Base-by-base conservation (phyloP, 176 grass and related monocot genomes). In the Puya raimondii region DNA sequence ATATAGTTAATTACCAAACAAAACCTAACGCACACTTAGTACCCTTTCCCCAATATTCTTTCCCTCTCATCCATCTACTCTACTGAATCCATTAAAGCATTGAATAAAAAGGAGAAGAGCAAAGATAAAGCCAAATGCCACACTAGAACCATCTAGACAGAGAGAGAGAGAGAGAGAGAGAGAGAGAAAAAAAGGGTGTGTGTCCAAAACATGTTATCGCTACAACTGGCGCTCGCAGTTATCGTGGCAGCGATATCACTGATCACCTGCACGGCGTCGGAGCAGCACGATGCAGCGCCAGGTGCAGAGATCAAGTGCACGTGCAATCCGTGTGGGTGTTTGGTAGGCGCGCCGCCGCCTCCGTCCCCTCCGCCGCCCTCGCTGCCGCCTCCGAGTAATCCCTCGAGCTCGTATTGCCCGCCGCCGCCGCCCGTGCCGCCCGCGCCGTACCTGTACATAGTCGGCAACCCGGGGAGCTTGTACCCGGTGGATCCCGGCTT, bases 401-500 rank as follows among this genome's bases (percentile, higher is more conserved):
- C 85, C 10, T 70, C 70, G 2, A 70, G 47, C 2, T 64, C 70
- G 0, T 11, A 51, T 17, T 83, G 53, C 63, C 83, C 80, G 51
- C 87, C 87, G 33, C 80, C 87, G 2, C 70, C 53, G 2, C 80
- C 87, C 11, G 79, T 64, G 3, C 25, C 25, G 2, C 25, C 25
- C 1, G 25, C 25, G 25, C 71, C 56, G 12, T 81, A 81, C 78
- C 53, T 85, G 10, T 29, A 81, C 16, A 64, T 79, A 27, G 82
- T 79, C 10, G 76, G 74, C 66, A 69, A 78, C 61, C 78, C 78
- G 54, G 61, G 67, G 1, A 67, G 76, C 10, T 48, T 88, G 29
- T 88, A 88, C 67, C 78, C 76, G 72, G 73, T 79, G 82, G 76
- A 89, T 74, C 76, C 87, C 9, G 71, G 75, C 11, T 85, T 79